phyloP scores from a whole-genome alignment of 176 grass and related monocot species.

The Chrysopogon serrulatus region DNA sequence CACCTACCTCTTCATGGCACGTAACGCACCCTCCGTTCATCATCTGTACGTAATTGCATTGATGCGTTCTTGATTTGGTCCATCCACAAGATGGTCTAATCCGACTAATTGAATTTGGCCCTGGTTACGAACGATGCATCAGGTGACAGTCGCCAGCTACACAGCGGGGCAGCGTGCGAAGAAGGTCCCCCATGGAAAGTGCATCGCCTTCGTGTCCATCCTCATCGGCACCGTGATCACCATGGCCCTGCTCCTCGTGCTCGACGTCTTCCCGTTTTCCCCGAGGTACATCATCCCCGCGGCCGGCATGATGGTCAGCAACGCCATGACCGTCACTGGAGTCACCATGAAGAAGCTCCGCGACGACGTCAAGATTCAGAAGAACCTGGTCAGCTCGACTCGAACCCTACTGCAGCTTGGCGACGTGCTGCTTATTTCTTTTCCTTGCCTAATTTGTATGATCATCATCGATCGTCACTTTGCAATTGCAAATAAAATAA shows the following conservation, averaged over 20 bases:
- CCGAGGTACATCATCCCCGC: conserved; percentile 80
- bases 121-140: too few species aligned
- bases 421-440: too few species aligned
- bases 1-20: conserved; percentile 91
- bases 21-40: too few species aligned
- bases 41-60: too few species aligned
- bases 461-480: too few species aligned
- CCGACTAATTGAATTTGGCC: too few species aligned
- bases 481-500: too few species aligned
- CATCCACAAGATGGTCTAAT: too few species aligned
- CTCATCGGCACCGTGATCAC: conserved; percentile 65
- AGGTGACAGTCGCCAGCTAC: conserved; percentile 35
- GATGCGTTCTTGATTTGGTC: too few species aligned
- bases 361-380: conserved; percentile 28
- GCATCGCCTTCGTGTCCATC: conserved; percentile 66
- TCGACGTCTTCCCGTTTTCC: conserved; percentile 86
- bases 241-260: conserved; percentile 67
- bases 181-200: conserved; percentile 59
- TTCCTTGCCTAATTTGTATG: too few species aligned
- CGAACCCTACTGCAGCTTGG: neutral
- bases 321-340: conserved; percentile 87
- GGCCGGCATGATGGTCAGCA: conserved; percentile 89
- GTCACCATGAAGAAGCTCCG: conserved; percentile 39
- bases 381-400: conserved; percentile 7
- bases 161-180: conserved; percentile 61